phyloP scores from a whole-genome alignment of 208 protist species.

The Acanthamoeba sp. region DNA sequence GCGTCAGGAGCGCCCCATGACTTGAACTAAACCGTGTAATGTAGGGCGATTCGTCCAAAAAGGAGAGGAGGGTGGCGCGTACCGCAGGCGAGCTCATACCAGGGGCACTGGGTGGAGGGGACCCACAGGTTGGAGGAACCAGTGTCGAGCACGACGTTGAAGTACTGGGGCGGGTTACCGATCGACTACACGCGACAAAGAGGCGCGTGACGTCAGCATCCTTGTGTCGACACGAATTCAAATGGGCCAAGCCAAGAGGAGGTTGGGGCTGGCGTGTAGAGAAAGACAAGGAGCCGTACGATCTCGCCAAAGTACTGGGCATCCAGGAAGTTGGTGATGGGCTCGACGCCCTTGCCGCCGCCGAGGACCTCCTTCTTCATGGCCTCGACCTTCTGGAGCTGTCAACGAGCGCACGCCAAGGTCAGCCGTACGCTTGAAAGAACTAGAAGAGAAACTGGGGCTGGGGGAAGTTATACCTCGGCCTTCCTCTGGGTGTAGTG shows the following conservation, averaged over 20 bases:
- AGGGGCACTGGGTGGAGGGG: slow-evolving; percentile 81
- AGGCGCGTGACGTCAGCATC: too few species aligned
- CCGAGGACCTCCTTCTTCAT: slow-evolving; percentile 4
- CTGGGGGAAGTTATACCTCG: neutral
- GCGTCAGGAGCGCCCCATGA: too few species aligned
- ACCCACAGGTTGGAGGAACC: slow-evolving; percentile 25
- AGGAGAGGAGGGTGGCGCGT: neutral
- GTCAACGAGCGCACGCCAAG: too few species aligned
- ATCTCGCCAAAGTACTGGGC: slow-evolving; percentile 94
- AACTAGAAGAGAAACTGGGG: neutral
- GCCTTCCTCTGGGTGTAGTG: slow-evolving; percentile 21
- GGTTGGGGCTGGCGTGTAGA: too few species aligned
- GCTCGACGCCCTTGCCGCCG: slow-evolving; percentile 40
- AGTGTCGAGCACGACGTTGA: slow-evolving; percentile 23
- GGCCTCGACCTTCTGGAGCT: slow-evolving; percentile 25
- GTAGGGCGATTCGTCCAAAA: neutral
- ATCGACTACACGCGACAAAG: neutral
- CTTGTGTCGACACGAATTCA: too few species aligned
- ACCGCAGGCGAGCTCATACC: slow-evolving; percentile 67
- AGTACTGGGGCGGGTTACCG: slow-evolving; percentile 19
- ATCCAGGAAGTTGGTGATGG: slow-evolving; percentile 89
- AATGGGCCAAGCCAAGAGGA: too few species aligned
- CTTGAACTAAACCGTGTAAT: too few species aligned
- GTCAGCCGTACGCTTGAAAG: too few species aligned
- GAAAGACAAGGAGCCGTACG: too few species aligned